phyloP scores from a whole-genome alignment of 768 basidiomycete genomes.

The Sarcomyxa edulis region DNA sequence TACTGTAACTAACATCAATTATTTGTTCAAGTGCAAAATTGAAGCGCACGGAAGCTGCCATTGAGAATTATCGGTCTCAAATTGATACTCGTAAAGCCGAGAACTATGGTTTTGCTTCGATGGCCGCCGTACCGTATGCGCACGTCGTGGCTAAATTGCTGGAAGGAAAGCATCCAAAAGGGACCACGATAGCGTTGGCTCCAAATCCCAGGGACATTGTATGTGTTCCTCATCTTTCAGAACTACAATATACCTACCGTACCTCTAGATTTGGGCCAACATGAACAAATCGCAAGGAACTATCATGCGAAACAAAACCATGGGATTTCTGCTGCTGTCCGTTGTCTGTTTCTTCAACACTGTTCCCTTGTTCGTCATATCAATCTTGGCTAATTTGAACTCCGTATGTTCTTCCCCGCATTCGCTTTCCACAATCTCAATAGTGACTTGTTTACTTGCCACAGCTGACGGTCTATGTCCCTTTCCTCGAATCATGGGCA shows the following conservation, averaged over 20 bases:
- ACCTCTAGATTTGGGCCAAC: conserved; percentile 80
- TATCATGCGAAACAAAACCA: conserved; percentile 55
- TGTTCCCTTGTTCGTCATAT: conserved; percentile 85
- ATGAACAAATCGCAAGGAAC: conserved; percentile 70
- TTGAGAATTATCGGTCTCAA: conserved; percentile 67
- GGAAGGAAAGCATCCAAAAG: conserved; percentile 63
- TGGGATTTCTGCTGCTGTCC: conserved; percentile 77
- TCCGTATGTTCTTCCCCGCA: conserved; percentile 41
- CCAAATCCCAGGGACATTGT: conserved; percentile 91
- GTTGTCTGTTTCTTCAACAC: conserved; percentile 93
- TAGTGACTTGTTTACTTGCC: conserved; percentile 9
- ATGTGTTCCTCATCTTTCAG: conserved; percentile 17
- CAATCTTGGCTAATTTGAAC: conserved; percentile 86
- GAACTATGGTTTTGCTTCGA: conserved; percentile 88
- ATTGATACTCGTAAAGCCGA: conserved; percentile 76
- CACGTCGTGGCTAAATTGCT: conserved; percentile 79
- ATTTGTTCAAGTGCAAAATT: conserved; percentile 38
- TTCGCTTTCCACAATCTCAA: neutral
- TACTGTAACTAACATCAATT: neutral
- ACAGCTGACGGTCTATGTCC: conserved; percentile 62
- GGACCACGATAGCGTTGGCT: conserved; percentile 66
- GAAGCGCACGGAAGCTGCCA: conserved; percentile 65
- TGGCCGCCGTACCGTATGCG: conserved; percentile 85
- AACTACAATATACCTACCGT: conserved; percentile 3
- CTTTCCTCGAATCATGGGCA: conserved; percentile 73